Evolutionary conservation across 495 filamentous ascomycete genomes (phyloP), one percentile per base, ranked within the genome.

Genomic region (Talaromyces ruber): DNA sequence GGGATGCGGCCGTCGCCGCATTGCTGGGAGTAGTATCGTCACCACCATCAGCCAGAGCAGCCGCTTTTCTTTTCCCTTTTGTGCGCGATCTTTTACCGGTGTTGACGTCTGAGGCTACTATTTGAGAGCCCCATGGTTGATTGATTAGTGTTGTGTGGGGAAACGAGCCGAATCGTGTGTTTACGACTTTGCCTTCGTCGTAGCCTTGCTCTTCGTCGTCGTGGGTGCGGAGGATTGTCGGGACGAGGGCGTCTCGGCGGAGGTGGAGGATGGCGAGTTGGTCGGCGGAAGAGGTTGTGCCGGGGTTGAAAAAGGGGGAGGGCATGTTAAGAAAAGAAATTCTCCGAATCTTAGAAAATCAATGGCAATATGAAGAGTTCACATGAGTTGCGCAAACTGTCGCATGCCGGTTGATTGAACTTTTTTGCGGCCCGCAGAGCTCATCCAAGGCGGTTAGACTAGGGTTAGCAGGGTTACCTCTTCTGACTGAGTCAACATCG

Each of bases 91-190:
- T 76, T 71, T 79, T 84, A 9, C 92, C 92, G 1, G 91, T 95
- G 71, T 96, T 90, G 54, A 95, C 92, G 47, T 86, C 82, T n/a
- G 90, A 93, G 4, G 94, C 93, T 47, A 87, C 81, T 28, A 98
- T 86, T 68, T 98, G 94, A 6, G 88, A 88, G 52, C 94, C 94
- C 92, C 93, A 97, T 58, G 91, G 88, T 53, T 91, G 76, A 16
- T 82, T 77, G 68, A 94, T 74, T 58, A 99, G 79, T 1, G 94
- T 97, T 54, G 80, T 88, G 74, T 98, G 93, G 0, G 94, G 94
- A 67, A 95, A 99, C 4, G 92, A 93, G 25, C 94, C 94, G 68
- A 96, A 99, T 9, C 93, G 87, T 2, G 94, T 99, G 71, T 94
- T 98, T 61, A 88, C 84, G 9, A 97, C 89, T 61, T 87, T 86